Evolutionary conservation across 495 filamentous ascomycete genomes (phyloP).

Genomic region (Talaromyces wortmannii): DNA sequence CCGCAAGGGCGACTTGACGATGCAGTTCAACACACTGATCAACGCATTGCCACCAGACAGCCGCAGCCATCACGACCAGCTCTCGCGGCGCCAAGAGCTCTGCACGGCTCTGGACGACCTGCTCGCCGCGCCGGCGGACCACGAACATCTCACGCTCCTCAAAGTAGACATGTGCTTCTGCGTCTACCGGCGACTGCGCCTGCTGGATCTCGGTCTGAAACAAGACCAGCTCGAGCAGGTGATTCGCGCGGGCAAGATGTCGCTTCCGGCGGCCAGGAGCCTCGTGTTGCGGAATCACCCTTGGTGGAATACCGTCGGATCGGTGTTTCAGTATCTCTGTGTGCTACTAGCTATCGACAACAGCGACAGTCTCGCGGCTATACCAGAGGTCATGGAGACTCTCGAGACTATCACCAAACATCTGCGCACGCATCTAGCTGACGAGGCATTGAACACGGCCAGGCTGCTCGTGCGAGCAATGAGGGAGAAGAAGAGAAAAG

Average conservation of each 20-base stretch:
- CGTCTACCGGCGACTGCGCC: slow-evolving; percentile 29
- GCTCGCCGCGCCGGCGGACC: slow-evolving; percentile 4
- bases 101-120: slow-evolving; percentile 7
- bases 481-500: slow-evolving; percentile 16
- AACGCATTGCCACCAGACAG: slow-evolving; percentile 11
- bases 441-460: slow-evolving; percentile 32
- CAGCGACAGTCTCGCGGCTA: slow-evolving; percentile 17
- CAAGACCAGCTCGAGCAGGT: slow-evolving; percentile 13
- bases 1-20: slow-evolving; percentile 8
- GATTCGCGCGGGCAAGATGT: slow-evolving; percentile 8
- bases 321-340: slow-evolving; percentile 36
- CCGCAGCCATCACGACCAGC: not conserved
- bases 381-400: slow-evolving; percentile 27
- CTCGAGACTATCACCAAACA: slow-evolving; percentile 22
- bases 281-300: slow-evolving; percentile 18
- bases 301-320: slow-evolving; percentile 36
- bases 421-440: slow-evolving; percentile 25
- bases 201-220: slow-evolving; percentile 15
- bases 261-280: slow-evolving; percentile 18
- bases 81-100: slow-evolving; percentile 10
- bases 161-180: slow-evolving; percentile 30
- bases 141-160: slow-evolving; percentile 21
- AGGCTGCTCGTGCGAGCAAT: slow-evolving; percentile 19
- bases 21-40: slow-evolving; percentile 13
- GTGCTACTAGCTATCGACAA: slow-evolving; percentile 34